Evolutionary conservation across 768 basidiomycete genomes (phyloP).

Genomic region (Termitomyces sp.): DNA sequence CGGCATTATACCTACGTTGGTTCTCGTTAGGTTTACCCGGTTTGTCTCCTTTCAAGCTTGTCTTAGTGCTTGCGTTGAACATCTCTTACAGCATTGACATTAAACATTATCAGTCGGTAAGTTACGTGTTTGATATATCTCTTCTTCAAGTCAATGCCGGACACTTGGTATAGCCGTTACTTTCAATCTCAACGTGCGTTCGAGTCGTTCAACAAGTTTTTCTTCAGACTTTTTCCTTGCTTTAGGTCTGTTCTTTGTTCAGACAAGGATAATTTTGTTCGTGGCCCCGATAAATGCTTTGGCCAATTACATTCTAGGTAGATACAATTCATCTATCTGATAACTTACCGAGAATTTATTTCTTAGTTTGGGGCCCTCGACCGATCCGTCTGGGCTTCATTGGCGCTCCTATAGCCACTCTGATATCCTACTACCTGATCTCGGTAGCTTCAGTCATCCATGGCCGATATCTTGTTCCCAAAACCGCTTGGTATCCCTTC

Average conservation of each 20-base stretch:
- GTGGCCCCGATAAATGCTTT: constrained; percentile 81
- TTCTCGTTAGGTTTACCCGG: neutral
- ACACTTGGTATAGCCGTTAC: neutral
- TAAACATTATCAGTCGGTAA: constrained; percentile 1
- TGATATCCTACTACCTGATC: constrained; percentile 79
- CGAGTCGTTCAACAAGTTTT: neutral
- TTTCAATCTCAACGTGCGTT: constrained; percentile 7
- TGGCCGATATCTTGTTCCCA: constrained; percentile 51
- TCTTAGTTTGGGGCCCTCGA: constrained; percentile 74
- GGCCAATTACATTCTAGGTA: constrained; percentile 80
- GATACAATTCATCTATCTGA: neutral
- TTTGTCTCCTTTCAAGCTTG: neutral
- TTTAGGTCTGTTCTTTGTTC: constrained; percentile 70
- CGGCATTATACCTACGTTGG: constrained; percentile 2
- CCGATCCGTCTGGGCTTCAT: constrained; percentile 78
- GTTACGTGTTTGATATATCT: neutral
- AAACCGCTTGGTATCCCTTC: constrained; percentile 78
- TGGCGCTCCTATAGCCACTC: constrained; percentile 87
- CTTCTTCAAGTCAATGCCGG: neutral
- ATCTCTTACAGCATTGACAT: neutral
- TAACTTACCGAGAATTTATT: neutral
- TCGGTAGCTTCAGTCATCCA: constrained; percentile 52
- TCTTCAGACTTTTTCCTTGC: neutral
- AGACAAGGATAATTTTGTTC: constrained; percentile 69
- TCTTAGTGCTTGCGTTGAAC: neutral